A percentile compares a stretch with the other conserved stretches of the same genome.
Conservation (phyloP, 2,329 filamentous ascomycete species). For the Xylariaceae sp. region DNA sequence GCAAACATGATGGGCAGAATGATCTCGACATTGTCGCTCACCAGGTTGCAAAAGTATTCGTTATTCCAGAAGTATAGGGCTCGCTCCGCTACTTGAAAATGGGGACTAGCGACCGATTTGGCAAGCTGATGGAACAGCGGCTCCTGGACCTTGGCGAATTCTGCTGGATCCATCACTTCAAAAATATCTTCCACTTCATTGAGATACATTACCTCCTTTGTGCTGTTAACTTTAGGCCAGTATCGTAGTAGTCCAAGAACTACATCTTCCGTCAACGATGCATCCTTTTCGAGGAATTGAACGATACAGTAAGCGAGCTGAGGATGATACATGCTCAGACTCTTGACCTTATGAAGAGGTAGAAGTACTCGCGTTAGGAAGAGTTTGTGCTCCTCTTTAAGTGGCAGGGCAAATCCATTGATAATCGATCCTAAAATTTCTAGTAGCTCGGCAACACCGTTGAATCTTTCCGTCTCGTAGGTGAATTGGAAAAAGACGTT, state of each 20-base stretch:
- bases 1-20: slow-evolving; percentile 99
- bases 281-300: slow-evolving; percentile 97
- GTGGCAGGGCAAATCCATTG: slow-evolving; percentile 93
- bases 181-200: slow-evolving; percentile 99
- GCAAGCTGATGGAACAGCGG: slow-evolving; percentile 96
- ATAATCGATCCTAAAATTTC: slow-evolving; percentile 99
- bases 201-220: slow-evolving; percentile 99
- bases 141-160: slow-evolving; percentile 98
- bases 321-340: slow-evolving; percentile 99
- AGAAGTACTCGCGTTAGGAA: slow-evolving; percentile 93
- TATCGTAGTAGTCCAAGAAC: slow-evolving; percentile 93
- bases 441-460: slow-evolving; percentile 93
- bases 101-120: slow-evolving; percentile 96
- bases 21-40: slow-evolving; percentile 98
- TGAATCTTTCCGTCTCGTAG: slow-evolving; percentile 98
- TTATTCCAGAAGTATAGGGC: slow-evolving; percentile 99
- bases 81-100: slow-evolving; percentile 97
- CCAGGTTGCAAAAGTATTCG: slow-evolving; percentile 98
- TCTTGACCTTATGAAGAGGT: slow-evolving; percentile 97
- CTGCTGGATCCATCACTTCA: slow-evolving; percentile 98
- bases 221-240: slow-evolving; percentile 99
- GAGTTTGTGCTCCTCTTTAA: slow-evolving; percentile 98
- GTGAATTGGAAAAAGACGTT: slow-evolving; percentile 99
- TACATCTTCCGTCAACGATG: slow-evolving; percentile 95
- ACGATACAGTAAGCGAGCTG: slow-evolving; percentile 99